A percentile compares a stretch with the other conserved stretches of the same genome.
Evolutionary conservation across 2,329 filamentous ascomycete genomes (phyloP).

Genomic region (Aschersonia sp.): DNA sequence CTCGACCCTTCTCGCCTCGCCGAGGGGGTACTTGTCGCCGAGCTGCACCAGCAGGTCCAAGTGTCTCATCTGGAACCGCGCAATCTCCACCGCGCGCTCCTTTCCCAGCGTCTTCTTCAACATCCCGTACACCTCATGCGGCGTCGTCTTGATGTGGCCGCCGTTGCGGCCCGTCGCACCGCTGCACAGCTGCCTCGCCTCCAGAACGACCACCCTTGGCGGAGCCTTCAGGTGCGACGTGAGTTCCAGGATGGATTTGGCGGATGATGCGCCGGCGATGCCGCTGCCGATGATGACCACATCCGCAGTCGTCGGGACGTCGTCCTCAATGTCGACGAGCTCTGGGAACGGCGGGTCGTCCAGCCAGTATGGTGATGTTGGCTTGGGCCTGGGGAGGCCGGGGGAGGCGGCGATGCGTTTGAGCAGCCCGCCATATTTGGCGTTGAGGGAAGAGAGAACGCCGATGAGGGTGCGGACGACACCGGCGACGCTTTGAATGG

Average conservation of each 20-base stretch:
- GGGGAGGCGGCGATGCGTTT: slow-evolving; percentile 17
- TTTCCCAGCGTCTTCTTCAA: slow-evolving; percentile 16
- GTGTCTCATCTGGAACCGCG: slow-evolving; percentile 29
- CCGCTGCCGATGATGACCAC: slow-evolving; percentile 40
- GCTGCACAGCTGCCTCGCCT: slow-evolving; percentile 32
- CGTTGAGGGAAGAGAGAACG: slow-evolving; percentile 12
- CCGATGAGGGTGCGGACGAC: slow-evolving; percentile 11
- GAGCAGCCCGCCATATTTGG: slow-evolving; percentile 13
- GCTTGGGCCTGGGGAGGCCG: slow-evolving; percentile 24
- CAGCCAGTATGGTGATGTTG: slow-evolving; percentile 32
- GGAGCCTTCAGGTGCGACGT: slow-evolving; percentile 2
- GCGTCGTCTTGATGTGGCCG: slow-evolving; percentile 31
- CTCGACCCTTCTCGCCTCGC: slow-evolving; percentile 28
- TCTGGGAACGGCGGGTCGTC: slow-evolving; percentile 25
- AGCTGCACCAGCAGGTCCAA: slow-evolving; percentile 23
- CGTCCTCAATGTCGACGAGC: slow-evolving; percentile 18
- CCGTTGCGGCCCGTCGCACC: slow-evolving; percentile 41
- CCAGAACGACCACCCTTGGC: slow-evolving; percentile 27
- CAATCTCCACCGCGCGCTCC: slow-evolving; percentile 23
- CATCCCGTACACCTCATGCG: slow-evolving; percentile 24
- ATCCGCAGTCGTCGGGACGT: slow-evolving; percentile 25
- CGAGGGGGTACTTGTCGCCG: slow-evolving; percentile 17
- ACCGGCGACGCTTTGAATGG: slow-evolving; percentile 9
- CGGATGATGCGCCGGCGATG: slow-evolving; percentile 28
- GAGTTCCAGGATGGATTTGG: slow-evolving; percentile 14